Evolutionary conservation across 2,329 filamentous ascomycete species (phyloP), one percentile per base, ranked within the genome.

Genomic region (Phaeomoniella chlamydospora): DNA sequence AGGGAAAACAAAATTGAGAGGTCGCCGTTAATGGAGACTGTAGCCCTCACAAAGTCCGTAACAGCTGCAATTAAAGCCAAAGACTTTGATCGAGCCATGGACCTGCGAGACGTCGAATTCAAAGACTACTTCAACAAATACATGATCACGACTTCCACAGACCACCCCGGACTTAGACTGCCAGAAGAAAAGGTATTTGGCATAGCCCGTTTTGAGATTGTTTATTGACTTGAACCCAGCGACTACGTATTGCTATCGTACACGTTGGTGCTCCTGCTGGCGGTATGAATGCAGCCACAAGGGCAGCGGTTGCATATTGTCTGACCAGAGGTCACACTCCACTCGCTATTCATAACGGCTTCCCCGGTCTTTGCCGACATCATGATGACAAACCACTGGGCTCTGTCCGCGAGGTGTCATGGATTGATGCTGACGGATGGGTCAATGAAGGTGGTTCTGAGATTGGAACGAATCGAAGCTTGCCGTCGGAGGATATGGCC

Each of bases 1-100:
- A 87, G 80, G 44, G 90, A 98, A 66, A 96, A 96, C 71, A 93
- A 98, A 65, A 96, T 98, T 53, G 77, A 86, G 44, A 76, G 87
- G 37, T 86, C 87, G 48, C 80, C 86, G 14, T 66, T 98, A 16
- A 81, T 96, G 65, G 74, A 93, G 53, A 87, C 90, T 1, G 90
- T 98, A 9, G 65, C 73, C 33, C 74, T 86, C 50, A 98, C 90
- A 17, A 80, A 94, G 56, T 72, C 81, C 37, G 84, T 96, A 1
- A 74, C 85, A 11, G 72, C 73, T 45, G 81, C 83, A 18, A 94
- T 98, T 39, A 72, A 84, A 15, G 74, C 69, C 37, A 87, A 86
- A 53, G 79, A 96, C 47, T 98, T 94, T 52, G 77, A 81, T 22
- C 74, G 67, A 41, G 90, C 90, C 29, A 94, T 96, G 85, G 63